Percentiles rank a stretch among this genome's conserved stretches.
Evolutionary conservation across 768 basidiomycete genomes (phyloP).

Genomic region (Boletus insuetus): DNA sequence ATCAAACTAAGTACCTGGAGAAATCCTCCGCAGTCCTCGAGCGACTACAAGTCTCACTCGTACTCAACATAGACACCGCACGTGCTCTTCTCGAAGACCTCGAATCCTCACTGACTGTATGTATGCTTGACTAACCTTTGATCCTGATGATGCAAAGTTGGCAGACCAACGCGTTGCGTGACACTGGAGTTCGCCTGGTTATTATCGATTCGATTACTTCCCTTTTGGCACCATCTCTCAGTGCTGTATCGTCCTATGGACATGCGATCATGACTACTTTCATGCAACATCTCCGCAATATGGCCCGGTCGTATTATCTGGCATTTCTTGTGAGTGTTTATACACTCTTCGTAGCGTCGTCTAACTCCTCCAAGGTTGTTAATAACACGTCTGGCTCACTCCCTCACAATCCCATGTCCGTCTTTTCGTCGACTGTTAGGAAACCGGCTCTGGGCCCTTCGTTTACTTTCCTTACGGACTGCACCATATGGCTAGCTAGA

Average conservation of each 20-base stretch:
- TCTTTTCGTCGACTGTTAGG: constrained; percentile 37
- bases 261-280: constrained; percentile 72
- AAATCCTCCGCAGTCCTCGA: constrained; percentile 41
- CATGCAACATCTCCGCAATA: constrained; percentile 58
- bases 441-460: constrained; percentile 78
- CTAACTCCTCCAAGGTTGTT: constrained; percentile 45
- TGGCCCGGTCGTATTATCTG: constrained; percentile 44
- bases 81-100: constrained; percentile 49
- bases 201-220: constrained; percentile 68
- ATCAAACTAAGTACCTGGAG: constrained; percentile 20
- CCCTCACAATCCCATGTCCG: constrained; percentile 33
- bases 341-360: neutral
- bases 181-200: constrained; percentile 40
- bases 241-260: constrained; percentile 66
- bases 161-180: constrained; percentile 10
- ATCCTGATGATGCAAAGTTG: neutral
- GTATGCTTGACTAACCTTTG: neutral
- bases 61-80: constrained; percentile 56
- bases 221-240: constrained; percentile 60
- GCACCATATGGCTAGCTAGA: constrained; percentile 65
- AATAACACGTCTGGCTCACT: constrained; percentile 48
- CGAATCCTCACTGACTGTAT: constrained; percentile 29
- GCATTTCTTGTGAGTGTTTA: constrained; percentile 51
- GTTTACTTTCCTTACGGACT: constrained; percentile 70
- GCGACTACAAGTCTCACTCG: constrained; percentile 55